Percentiles rank a stretch among this genome's conserved stretches.
Conservation (phyloP, 371 early-diverging fungal species). For the Mortierella sp. region DNA sequence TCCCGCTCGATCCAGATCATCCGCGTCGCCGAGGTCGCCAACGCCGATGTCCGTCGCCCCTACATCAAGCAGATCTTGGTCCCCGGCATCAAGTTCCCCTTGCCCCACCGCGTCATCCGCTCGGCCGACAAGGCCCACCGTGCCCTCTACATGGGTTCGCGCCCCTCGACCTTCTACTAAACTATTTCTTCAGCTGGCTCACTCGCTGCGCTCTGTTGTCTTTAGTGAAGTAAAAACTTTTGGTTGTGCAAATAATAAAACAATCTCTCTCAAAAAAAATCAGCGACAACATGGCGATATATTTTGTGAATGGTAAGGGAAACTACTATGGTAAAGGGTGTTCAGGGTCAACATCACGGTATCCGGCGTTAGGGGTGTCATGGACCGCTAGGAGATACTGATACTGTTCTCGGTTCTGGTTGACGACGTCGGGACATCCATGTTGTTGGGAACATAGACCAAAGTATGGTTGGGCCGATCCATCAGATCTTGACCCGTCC, state of each 20-base stretch:
- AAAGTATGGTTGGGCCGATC: background rate
- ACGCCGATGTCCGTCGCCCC: slow-evolving; percentile 94
- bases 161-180: slow-evolving; percentile 93
- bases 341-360: slow-evolving; percentile 16
- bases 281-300: background rate
- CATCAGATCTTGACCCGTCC: slow-evolving; percentile 26
- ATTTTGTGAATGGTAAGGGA: background rate
- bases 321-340: background rate
- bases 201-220: too few species aligned
- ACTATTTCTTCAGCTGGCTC: too few species aligned
- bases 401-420: slow-evolving; percentile 1
- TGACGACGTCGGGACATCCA: slow-evolving; percentile 11
- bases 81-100: slow-evolving; percentile 96
- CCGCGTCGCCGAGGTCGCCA: slow-evolving; percentile 93
- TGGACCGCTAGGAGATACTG: slow-evolving; percentile 9
- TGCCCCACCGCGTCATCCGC: slow-evolving; percentile 96
- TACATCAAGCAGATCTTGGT: slow-evolving; percentile 96
- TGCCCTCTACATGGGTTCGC: slow-evolving; percentile 89
- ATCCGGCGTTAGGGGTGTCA: slow-evolving; percentile 19
- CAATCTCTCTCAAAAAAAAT: background rate
- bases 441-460: slow-evolving; percentile 12
- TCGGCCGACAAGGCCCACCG: slow-evolving; percentile 77
- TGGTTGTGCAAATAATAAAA: slow-evolving; percentile 13
- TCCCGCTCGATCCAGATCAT: slow-evolving; percentile 99
- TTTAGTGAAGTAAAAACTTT: slow-evolving; percentile 10